Base-by-base conservation (phyloP, 2,329 filamentous ascomycete species). In the Colletotrichum camelliae region DNA sequence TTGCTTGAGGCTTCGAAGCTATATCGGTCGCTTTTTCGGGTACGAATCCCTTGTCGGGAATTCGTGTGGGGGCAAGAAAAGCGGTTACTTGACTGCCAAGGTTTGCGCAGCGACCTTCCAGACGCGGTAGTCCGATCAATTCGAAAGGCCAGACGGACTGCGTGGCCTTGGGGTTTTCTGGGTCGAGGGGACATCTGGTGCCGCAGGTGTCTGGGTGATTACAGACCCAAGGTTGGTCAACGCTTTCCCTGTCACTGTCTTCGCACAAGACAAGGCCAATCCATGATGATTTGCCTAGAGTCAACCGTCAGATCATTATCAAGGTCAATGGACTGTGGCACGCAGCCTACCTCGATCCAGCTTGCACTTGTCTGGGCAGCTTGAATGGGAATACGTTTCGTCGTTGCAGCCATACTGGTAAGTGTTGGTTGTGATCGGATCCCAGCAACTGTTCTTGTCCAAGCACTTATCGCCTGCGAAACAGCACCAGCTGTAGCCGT, bases 331-430 rank as follows among this genome's bases (percentile, higher is more conserved):
- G 6, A 8, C 0, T 48, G 2, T 7, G 13, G 13, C 1, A 5
- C 12, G 1, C 6, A 21, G 4, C 12, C 18, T 48, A 75, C 73
- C 73, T 48, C 3, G 16, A 18, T 76, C 74, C 4, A 74, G 16
- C 7, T 66, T 39, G 0, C 74, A 37, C 6, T 76, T 76, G 5
- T 5, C 7, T 1, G 74, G 74, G 16, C 74, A 76, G 39, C 43
- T 74, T 9, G 48, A 5, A 52, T 76, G 70, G 16, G 39, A 8
- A 13, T 76, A 76, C 0, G 37, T 74, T 15, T 61, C 58, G 21
- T 76, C 71, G 4, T 74, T 76, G 13, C 74, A 76, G 33, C 74
- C 74, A 33, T 76, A 76, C 24, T 74, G 70, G 27, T 76, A 76
- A 9, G 74, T 74, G 29, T 69, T 37, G 27, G 43, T 43, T 2